These are phyloP conservation scores for Capsella rubella DNA, from an alignment of 441 rosid species.

Conservation along the genomic window DNA sequence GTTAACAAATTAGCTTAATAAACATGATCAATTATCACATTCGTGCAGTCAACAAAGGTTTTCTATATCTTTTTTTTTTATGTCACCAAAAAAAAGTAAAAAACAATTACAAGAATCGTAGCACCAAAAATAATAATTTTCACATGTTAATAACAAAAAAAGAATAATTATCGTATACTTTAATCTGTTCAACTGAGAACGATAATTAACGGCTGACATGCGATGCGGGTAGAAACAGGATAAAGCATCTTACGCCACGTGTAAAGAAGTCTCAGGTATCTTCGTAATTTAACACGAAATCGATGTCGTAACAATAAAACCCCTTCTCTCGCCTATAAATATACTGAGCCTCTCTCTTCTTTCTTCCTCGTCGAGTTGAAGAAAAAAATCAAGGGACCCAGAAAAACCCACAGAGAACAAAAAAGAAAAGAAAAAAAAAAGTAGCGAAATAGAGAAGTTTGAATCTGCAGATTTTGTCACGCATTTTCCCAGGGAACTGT, in stretches of 20 bases:
- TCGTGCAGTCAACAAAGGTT: not conserved
- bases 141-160: not conserved
- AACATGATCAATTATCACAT: not conserved
- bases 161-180: not conserved
- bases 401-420: slow-evolving; percentile 37
- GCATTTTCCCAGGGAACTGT: slow-evolving; percentile 31
- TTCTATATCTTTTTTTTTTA: not conserved
- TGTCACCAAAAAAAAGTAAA: no score
- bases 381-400: slow-evolving; percentile 25
- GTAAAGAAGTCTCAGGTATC: slow-evolving; percentile 21
- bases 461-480: slow-evolving; percentile 32
- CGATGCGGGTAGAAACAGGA: slow-evolving; percentile 11
- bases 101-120: not conserved
- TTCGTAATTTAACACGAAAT: slow-evolving; percentile 42
- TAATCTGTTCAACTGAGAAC: not conserved
- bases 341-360: not conserved
- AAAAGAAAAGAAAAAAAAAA: slow-evolving; percentile 2
- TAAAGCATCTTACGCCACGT: slow-evolving; percentile 41
- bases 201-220: slow-evolving; percentile 32
- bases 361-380: not conserved
- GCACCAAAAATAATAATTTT: not conserved
- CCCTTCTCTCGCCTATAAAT: slow-evolving; percentile 48
- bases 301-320: slow-evolving; percentile 19
- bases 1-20: no score
- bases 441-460: slow-evolving; percentile 6